Percentiles rank a stretch among this genome's conserved stretches.
Evolutionary conservation across 1,284 basidiomycete genomes (phyloP).

Genomic region (Moniliella sp.): DNA sequence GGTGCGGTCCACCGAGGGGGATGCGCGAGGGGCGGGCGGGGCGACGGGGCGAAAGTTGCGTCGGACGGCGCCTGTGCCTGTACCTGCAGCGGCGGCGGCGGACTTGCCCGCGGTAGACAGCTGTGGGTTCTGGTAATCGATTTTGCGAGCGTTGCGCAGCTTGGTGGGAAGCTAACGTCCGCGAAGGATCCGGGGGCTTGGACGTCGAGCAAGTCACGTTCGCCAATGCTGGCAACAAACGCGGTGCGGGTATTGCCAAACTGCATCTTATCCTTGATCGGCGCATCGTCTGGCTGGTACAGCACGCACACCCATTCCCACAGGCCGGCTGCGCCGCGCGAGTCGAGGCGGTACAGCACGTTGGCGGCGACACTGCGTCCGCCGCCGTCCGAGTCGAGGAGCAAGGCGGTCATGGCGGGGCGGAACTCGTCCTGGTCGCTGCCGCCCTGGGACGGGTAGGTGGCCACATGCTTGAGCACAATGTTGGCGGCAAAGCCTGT

Average conservation of each 20-base stretch:
- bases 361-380: conserved; percentile 18
- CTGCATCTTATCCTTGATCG: conserved; percentile 24
- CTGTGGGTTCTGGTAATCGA: conserved; percentile 28
- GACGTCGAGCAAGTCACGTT: conserved; percentile 22
- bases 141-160: conserved; percentile 19
- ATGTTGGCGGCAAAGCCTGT: not conserved
- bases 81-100: conserved; percentile 18
- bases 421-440: conserved; percentile 15
- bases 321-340: conserved; percentile 13
- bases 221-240: conserved; percentile 12
- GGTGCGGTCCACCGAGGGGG: not conserved
- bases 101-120: conserved; percentile 9
- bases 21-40: conserved; percentile 1
- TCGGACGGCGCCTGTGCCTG: conserved; percentile 13
- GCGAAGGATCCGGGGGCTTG: conserved; percentile 12
- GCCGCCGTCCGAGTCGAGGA: conserved; percentile 4
- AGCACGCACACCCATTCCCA: conserved; percentile 24
- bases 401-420: conserved; percentile 9
- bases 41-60: conserved; percentile 13
- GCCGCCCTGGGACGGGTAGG: conserved; percentile 3
- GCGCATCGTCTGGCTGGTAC: conserved; percentile 18
- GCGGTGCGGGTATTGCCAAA: conserved; percentile 16
- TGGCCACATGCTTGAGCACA: too few relatives aligned
- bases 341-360: conserved; percentile 19
- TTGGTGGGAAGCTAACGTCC: conserved; percentile 19